phyloP scores from a whole-genome alignment of 2,329 filamentous ascomycete genomes.

The Elsinoe arachidis region DNA sequence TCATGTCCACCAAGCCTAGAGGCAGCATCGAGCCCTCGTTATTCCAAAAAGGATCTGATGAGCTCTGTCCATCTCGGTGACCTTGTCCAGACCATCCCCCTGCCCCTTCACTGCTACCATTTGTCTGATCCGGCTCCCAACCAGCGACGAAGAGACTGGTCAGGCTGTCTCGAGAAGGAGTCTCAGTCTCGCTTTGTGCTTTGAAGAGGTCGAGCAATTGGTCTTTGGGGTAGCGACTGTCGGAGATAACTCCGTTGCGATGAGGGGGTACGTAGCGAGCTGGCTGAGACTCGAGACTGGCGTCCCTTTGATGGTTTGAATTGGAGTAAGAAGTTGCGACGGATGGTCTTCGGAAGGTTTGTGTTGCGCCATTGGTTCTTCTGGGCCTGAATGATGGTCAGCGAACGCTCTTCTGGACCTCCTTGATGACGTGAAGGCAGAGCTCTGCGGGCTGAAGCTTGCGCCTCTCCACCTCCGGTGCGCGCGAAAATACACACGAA shows the following conservation, averaged over 20 bases:
- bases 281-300: conserved; percentile 23
- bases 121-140: conserved; percentile 70
- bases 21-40: conserved; percentile 59
- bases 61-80: conserved; percentile 60
- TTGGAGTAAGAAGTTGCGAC: conserved; percentile 45
- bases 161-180: conserved; percentile 56
- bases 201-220: conserved; percentile 69
- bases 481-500: not conserved
- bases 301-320: conserved; percentile 31
- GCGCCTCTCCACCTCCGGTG: conserved; percentile 7
- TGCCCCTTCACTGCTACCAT: conserved; percentile 41
- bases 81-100: conserved; percentile 65
- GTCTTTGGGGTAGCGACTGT: conserved; percentile 66
- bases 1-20: conserved; percentile 64
- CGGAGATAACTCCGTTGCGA: conserved; percentile 48
- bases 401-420: not conserved
- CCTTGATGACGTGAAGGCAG: not conserved
- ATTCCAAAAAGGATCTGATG: conserved; percentile 92
- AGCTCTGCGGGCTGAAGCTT: conserved; percentile 15
- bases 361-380: conserved; percentile 57
- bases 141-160: conserved; percentile 61
- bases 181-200: conserved; percentile 46
- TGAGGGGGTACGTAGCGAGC: conserved; percentile 53
- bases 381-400: conserved; percentile 43
- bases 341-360: conserved; percentile 58